phyloP scores from a whole-genome alignment of 2,329 filamentous ascomycete genomes.

The Talaromyces albobiverticillius region DNA sequence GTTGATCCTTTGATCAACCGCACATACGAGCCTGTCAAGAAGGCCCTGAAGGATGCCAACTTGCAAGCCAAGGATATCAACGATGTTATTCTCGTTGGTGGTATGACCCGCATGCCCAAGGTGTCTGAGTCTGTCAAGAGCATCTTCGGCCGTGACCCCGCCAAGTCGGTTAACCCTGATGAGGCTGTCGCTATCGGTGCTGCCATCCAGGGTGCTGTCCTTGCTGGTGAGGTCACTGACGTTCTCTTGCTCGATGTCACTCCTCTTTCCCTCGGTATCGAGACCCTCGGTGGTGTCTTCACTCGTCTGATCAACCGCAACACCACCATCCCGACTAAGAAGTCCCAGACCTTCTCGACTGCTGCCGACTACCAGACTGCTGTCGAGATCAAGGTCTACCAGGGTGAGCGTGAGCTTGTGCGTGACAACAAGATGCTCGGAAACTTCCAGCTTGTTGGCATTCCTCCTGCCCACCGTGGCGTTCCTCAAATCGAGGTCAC shows the following conservation, averaged over 20 bases:
- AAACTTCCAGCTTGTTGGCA: conserved; percentile 99
- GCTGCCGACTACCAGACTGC: conserved; percentile 97
- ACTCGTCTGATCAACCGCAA: conserved; percentile 98
- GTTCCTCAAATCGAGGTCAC: conserved; percentile 97
- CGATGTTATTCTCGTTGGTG: conserved; percentile 96
- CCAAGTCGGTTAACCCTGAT: conserved; percentile 98
- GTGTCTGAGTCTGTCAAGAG: conserved; percentile 92
- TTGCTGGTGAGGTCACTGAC: conserved; percentile 94
- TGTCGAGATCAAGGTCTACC: conserved; percentile 99
- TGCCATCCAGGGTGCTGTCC: conserved; percentile 93
- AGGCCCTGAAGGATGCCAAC: conserved; percentile 92
- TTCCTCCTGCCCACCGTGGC: conserved; percentile 92
- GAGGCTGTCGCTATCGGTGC: conserved; percentile 98
- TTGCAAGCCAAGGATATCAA: conserved; percentile 91
- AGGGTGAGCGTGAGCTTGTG: conserved; percentile 99
- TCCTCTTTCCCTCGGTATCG: conserved; percentile 93
- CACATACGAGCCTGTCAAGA: conserved; percentile 89
- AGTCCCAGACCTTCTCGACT: conserved; percentile 97
- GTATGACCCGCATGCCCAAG: conserved; percentile 99
- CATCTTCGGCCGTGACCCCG: conserved; percentile 93
- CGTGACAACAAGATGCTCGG: conserved; percentile 97
- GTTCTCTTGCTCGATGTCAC: conserved; percentile 94
- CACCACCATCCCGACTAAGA: conserved; percentile 99
- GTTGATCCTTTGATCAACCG: conserved; percentile 83
- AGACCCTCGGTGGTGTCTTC: conserved; percentile 97